Evolutionary conservation across 148 eudicot genomes (phyloP), one percentile per base, ranked within the genome.

Genomic region (Rhododendron griersonianum): DNA sequence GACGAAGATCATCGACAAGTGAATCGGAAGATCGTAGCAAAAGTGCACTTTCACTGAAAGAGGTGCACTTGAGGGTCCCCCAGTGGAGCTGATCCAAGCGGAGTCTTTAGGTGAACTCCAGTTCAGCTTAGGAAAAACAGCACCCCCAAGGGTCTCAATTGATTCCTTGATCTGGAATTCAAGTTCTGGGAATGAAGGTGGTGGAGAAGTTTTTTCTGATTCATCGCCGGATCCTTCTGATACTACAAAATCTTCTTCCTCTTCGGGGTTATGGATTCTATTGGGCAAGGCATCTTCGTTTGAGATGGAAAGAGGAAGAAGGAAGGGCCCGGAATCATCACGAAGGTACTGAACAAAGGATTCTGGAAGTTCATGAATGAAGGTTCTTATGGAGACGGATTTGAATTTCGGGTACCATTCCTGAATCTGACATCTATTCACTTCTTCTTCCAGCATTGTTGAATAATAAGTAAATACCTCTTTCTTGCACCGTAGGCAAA

Each of bases 41-140:
- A 80, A 96, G 97, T 3, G 94, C 96, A 75, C 95, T 92, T 84
- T 96, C 98, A 77, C 94, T 92, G 73, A 96, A 96, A 23, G 93
- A 93, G 11, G 93, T 90, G 91, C 98, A 96, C 81, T 85, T 92
- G 28, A 96, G 95, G 63, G 44, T 91, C 79, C 98, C 98, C 98
- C 98, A 6, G 93, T 94, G 16, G 98, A 89, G 88, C 96, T 96
- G 47, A 96, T 96, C 99, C 99, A 95, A 30, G 98, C 96, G 74
- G 95, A 87, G 89, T 96, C 99, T 86, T 96, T 95, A 7, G 98
- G 98, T 39, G 99, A 90, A 91, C 96, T 96, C 98, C 98, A 96
- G 85, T 96, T 96, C 75, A 96, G 91, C 88, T 96, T 95, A 30
- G 99, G 98, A 78, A 96, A 94, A 44, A 93, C 88, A 48, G 96